Conservation (phyloP, 192 early-diverging fungal genomes). For the Dispira parvispora region DNA sequence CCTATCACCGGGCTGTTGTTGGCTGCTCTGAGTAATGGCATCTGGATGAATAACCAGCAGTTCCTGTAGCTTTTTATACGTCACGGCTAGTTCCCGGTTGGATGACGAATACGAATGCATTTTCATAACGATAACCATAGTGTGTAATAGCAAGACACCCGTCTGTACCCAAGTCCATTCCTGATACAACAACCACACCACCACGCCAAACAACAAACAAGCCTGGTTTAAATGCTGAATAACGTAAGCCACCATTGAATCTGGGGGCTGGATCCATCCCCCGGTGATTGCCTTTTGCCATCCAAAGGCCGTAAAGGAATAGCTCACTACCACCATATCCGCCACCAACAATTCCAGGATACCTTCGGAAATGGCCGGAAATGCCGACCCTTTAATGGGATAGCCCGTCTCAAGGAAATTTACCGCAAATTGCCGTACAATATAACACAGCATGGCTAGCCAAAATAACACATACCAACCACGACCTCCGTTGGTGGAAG, state of each 20-base stretch:
- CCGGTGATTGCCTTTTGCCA: conserved; percentile 34
- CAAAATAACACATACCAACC: conserved; percentile 76
- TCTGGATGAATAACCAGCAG: conserved; percentile 16
- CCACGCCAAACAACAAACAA: conserved; percentile 34
- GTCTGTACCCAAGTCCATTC: conserved; percentile 86
- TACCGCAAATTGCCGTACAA: conserved; percentile 37
- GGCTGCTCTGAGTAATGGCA: conserved; percentile 11
- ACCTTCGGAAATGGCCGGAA: conserved; percentile 38
- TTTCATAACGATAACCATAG: conserved; percentile 90
- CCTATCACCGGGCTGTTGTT: not conserved
- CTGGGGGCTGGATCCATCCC: conserved; percentile 29
- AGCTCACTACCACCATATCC: conserved; percentile 51
- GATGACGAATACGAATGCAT: conserved; percentile 80
- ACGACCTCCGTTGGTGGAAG: conserved; percentile 16
- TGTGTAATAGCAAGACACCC: conserved; percentile 72
- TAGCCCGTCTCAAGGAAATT: conserved; percentile 31
- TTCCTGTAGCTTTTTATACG: conserved; percentile 17
- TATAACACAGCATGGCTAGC: conserved; percentile 57
- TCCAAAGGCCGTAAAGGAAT: conserved; percentile 43
- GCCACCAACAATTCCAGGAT: conserved; percentile 44
- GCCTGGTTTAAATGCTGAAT: conserved; percentile 48
- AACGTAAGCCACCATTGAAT: conserved; percentile 21
- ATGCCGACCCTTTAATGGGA: conserved; percentile 28
- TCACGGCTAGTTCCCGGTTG: conserved; percentile 54
- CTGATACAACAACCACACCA: conserved; percentile 37